Evolutionary conservation across 495 filamentous ascomycete genomes (phyloP).

Genomic region (Penicillium psychrofluorescens): DNA sequence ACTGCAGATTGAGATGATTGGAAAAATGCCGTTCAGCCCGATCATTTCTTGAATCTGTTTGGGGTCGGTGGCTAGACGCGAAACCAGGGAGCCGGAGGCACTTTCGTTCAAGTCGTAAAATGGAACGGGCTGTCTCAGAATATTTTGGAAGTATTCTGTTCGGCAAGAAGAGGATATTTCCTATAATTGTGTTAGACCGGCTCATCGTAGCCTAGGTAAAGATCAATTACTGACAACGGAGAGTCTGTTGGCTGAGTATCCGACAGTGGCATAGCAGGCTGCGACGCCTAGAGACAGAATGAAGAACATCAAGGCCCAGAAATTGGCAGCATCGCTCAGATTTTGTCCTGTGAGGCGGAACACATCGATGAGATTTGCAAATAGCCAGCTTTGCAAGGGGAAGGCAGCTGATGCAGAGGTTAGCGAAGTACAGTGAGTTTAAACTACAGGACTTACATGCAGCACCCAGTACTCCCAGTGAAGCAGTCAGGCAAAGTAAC

Average conservation of each 20-base stretch:
- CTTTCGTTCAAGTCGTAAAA: conserved; percentile 60
- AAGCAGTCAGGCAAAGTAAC: too few species aligned
- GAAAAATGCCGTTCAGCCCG: conserved; percentile 27
- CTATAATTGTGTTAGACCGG: conserved; percentile 40
- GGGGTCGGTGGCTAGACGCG: conserved; percentile 50
- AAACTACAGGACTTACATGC: too few species aligned
- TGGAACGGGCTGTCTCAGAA: conserved; percentile 47
- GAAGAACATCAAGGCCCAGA: conserved; percentile 60
- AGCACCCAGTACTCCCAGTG: too few species aligned
- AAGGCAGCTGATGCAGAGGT: conserved; percentile 12
- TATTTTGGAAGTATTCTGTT: conserved; percentile 9
- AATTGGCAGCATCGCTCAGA: conserved; percentile 27
- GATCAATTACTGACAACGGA: conserved; percentile 41
- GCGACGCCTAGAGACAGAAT: conserved; percentile 44
- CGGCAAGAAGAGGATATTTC: conserved; percentile 45
- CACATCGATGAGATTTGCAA: conserved; percentile 16
- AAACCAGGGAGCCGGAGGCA: conserved; percentile 53
- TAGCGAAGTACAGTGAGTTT: not conserved
- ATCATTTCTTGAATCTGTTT: conserved; percentile 30
- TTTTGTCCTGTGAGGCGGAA: conserved; percentile 20
- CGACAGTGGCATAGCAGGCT: too few species aligned
- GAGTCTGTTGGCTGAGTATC: too few species aligned
- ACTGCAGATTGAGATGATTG: conserved; percentile 2
- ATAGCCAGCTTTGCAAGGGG: conserved; percentile 21
- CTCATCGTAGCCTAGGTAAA: conserved; percentile 30